Base-by-base conservation (phyloP, 768 basidiomycete species). In the Ramaria rubella region DNA sequence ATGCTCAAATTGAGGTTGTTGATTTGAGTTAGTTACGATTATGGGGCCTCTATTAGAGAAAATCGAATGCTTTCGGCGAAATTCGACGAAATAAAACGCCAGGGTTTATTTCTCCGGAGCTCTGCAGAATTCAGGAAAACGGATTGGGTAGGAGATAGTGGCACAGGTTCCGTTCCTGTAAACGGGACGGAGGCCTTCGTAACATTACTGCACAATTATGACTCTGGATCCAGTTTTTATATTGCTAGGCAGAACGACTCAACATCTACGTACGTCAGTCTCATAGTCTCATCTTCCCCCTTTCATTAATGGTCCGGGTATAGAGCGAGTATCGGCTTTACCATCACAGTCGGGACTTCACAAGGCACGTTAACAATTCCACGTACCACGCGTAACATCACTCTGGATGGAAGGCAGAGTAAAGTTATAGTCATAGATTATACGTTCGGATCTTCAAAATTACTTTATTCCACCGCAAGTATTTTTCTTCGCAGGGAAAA, bases 41-140 rank as follows among this genome's bases (percentile, higher is more conserved):
- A 93, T 56, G 90, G 89, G 5, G 61, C 64, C n/a, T 59, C 68
- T 1, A 71, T 71, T 45, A 24, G 55, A 15, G 90, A 93, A 71
- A 78, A 77, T 23, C 78, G 90, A 23, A 77, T 77, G 15, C 65
- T 91, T 40, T 81, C 81, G 0, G 67, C 75, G 5, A 93, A 93
- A 67, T 87, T 77, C 68, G 76, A 81, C 55, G 90, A 93, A 63
- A 73, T 93, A 48, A 93, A 91, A 67, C 77, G 82, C 19, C 81
- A 92, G 64, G 84, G 80, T 17, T 66, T 90, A 15, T 93, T 93
- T 75, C 69, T 92, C 19, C 82, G 90, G 26, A 87, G 85, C 60
- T 85, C 87, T 0, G 83, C 81, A 0, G 85, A 86, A 46, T 88
- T 92, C 66, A 81, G 82, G 69, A 87, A 90, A 71, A 93, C 90